A percentile compares a stretch with the other conserved stretches of the same genome.
Conservation (phyloP, 352 stramenopile species). For the Hyaloperonospora brassicae region DNA sequence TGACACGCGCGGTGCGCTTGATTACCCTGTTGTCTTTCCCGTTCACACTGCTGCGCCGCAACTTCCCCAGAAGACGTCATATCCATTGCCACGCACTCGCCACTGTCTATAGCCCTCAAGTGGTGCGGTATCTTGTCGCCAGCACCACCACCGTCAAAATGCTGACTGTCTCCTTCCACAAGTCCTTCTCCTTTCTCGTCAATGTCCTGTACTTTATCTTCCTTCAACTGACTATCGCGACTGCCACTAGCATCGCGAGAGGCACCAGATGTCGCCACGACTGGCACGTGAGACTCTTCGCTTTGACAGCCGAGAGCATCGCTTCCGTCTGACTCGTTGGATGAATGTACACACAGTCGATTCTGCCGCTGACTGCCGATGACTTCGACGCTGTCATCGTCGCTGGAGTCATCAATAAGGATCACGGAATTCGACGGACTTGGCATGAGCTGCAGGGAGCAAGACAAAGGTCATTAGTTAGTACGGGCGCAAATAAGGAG, state of each 20-base stretch:
- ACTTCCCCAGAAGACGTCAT: conserved; percentile 50
- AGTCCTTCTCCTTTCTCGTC: background rate
- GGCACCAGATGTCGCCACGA: too few species aligned
- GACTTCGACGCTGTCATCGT: conserved; percentile 21
- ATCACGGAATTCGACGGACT: conserved; percentile 32
- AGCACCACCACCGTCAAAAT: conserved; percentile 13
- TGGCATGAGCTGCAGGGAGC: conserved; percentile 15
- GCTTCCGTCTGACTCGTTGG: too few species aligned
- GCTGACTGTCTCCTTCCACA: background rate
- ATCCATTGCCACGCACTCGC: conserved; percentile 29
- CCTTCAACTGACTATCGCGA: too few species aligned
- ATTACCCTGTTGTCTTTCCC: conserved; percentile 27
- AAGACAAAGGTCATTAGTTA: background rate
- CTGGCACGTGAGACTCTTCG: too few species aligned
- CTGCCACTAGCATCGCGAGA: too few species aligned
- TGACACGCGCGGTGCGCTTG: conserved; percentile 19
- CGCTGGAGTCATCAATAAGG: conserved; percentile 42
- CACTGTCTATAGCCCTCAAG: conserved; percentile 11
- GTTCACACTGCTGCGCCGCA: conserved; percentile 49
- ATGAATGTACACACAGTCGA: too few species aligned
- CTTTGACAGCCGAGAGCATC: too few species aligned
- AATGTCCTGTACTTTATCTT: background rate
- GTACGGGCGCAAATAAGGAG: too few species aligned
- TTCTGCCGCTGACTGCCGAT: too few species aligned
- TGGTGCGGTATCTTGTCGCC: conserved; percentile 7